Evolutionary conservation across 176 grass and related monocot genomes (phyloP), one percentile per base, ranked within the genome.

Genomic region (Eragrostis nindensis): DNA sequence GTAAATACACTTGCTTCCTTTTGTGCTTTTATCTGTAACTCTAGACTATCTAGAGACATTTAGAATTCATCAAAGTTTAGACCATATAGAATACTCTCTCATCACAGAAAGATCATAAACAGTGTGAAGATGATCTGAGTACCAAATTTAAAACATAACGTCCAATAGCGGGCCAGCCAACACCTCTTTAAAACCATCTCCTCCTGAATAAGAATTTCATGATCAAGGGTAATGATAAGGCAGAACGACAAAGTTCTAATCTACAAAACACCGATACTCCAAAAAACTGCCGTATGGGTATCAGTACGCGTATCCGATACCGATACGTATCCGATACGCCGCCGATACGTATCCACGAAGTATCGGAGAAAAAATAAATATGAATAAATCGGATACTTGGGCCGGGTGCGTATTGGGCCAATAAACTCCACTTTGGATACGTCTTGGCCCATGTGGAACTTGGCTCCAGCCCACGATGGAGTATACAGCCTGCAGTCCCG

Each of bases 151-250:
- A 85, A 83, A 85, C 86, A 98, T 80, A 98, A 65, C 80, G 92
- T 93, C 95, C 95, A 98, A 62, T 95, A 95, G 74, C 92, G 95
- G 55, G 95, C 92, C 32, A 98, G 84, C 95, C 95, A 98, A 77
- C 95, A 98, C 69, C 95, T 93, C 86, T 98, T 98, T 70, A 98
- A 86, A 42, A 98, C 82, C 40, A 98, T 19, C 72, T 98, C 95
- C 75, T 98, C 95, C 95, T 98, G 74, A 76, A 44, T 81, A 85
- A 84, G 42, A 65, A 82, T 85, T 62, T 69, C 67, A 74, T 68
- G 48, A 87, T 87, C 41, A 78, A 62, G 22, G 39, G 46, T 72
- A 59, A 42, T 68, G 24, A 87, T 61, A 90, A 59, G 52, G 12
- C 49, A 53, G 74, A 3, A 74, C 25, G 82, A 82, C 3, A 4